Evolutionary conservation across 495 filamentous ascomycete species (phyloP), one percentile per base, ranked within the genome.

Genomic region (Penicillium pancosmium): DNA sequence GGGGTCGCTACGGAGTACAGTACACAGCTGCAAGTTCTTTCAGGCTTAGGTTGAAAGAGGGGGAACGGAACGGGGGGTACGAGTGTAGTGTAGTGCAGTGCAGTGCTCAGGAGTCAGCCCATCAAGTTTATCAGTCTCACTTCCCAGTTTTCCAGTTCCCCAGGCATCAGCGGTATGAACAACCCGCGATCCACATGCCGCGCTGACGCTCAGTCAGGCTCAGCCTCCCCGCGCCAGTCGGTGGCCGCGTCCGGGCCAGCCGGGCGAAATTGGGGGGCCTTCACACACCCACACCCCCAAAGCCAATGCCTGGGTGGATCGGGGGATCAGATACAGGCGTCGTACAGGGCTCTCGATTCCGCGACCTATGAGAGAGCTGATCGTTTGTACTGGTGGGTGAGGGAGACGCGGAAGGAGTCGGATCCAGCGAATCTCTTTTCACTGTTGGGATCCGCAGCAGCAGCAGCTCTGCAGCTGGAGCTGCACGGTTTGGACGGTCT

Each of bases 161-260:
- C 19, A 56, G 53, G 52, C 53, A 62, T 58, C 52, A 53, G 64
- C 57, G 54, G 54, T 50, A 57, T 35, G 47, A 34, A 23, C 23
- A 35, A 50, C 40, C 53, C 40, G 53, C 50, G 54, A 52, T 64
- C 64, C 57, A 64, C 64, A 58, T 62, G 55, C 50, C 59, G n/a
- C 31, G 52, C 46, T 55, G 52, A 55, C 19, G 41, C 41, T 44
- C 23, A 23, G 23, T 44, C 23, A 23, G 23, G 23, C 23, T 23
- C 41, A 44, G 41, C 41, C 41, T 44, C 41, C 41, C 41, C 41
- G 41, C 41, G 47, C 52, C 44, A 40, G 38, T 51, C 57, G 57
- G 52, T 48, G 52, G 53, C 57, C 56, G 54, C 55, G 66, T 67
- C 67, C 67, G 67, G 62, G n/a, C 56, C 61, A 67, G 64, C 64